Evolutionary conservation across 306 rosid species (phyloP).

Genomic region (Citrullus mucosospermus): DNA sequence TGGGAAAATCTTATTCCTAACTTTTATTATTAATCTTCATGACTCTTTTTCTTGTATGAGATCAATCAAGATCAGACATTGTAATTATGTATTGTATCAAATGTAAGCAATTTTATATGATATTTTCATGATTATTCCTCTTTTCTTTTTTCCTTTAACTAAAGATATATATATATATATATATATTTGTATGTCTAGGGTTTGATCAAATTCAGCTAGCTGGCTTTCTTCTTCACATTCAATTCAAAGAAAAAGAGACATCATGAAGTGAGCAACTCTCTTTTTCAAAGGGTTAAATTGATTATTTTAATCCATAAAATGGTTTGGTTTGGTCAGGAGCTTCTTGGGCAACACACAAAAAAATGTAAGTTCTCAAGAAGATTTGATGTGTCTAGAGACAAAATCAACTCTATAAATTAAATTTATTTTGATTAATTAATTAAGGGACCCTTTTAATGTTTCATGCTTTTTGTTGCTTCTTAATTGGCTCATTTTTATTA

Average conservation of each 20-base stretch:
- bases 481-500: neutral
- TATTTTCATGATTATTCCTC: neutral
- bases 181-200: neutral
- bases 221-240: neutral
- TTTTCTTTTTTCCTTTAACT: neutral
- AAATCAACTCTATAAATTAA: neutral
- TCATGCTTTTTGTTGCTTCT: neutral
- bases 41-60: neutral
- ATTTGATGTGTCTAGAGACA: neutral
- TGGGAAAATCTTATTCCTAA: neutral
- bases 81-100: neutral
- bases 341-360: neutral
- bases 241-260: neutral
- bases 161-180: too few species aligned
- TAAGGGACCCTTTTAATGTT: neutral
- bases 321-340: neutral
- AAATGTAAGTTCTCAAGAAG: neutral
- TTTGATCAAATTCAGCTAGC: neutral
- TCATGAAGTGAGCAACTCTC: neutral
- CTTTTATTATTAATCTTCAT: slow-evolving; percentile 2
- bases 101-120: neutral
- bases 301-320: neutral
- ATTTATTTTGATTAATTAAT: neutral
- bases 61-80: neutral
- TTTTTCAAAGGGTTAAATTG: neutral